Percentiles rank a stretch among this genome's conserved stretches.
These are phyloP conservation scores for Cercospora sp. DNA, from an alignment of 2,329 filamentous ascomycete genomes.

Conservation along the genomic window DNA sequence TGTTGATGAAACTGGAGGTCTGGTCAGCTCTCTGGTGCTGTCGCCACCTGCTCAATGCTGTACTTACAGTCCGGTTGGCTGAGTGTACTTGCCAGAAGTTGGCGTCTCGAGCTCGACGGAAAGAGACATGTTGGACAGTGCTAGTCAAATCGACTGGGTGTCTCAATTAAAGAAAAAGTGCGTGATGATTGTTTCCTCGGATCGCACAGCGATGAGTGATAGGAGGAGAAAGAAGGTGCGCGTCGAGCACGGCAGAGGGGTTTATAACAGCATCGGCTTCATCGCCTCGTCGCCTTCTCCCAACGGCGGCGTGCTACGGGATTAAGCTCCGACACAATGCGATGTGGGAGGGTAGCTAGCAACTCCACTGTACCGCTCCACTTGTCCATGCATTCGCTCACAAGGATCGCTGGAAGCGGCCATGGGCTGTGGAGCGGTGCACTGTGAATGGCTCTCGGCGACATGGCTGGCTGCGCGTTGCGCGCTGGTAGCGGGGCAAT, in stretches of 20 bases:
- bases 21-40: neutral
- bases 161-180: conserved; percentile 24
- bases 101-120: conserved; percentile 68
- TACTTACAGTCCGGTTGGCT: conserved; percentile 57
- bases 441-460: conserved; percentile 21
- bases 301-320: conserved; percentile 4
- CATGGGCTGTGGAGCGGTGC: neutral
- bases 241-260: conserved; percentile 25
- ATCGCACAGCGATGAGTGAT: conserved; percentile 30
- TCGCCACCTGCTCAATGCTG: neutral
- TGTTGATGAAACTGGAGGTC: conserved; percentile 76
- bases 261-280: conserved; percentile 21
- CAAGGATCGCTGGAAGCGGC: conserved; percentile 24
- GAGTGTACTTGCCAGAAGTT: conserved; percentile 59
- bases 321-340: conserved; percentile 25
- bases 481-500: conserved; percentile 4
- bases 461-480: conserved; percentile 14
- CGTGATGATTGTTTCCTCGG: conserved; percentile 12
- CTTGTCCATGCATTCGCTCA: conserved; percentile 31
- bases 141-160: conserved; percentile 24
- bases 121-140: conserved; percentile 42
- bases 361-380: conserved; percentile 27
- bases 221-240: conserved; percentile 8
- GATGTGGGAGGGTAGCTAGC: conserved; percentile 12
- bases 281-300: conserved; percentile 2